Conservation (phyloP, 1,284 basidiomycete genomes). For the Entoloma clypeatum region DNA sequence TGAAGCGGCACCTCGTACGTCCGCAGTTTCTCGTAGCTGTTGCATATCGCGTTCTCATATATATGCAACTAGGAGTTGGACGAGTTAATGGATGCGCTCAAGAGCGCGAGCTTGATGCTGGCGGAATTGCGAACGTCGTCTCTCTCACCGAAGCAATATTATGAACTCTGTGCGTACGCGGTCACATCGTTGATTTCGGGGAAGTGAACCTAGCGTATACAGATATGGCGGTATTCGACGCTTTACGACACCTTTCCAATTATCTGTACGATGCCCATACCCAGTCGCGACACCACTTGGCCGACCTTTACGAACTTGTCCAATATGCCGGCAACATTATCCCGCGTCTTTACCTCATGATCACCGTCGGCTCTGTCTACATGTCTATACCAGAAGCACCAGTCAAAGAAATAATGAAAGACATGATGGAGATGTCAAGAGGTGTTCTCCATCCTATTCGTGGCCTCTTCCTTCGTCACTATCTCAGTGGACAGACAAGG, state of each 20-base stretch:
- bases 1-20: conserved; percentile 87
- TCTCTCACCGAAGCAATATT: conserved; percentile 92
- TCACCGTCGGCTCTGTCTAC: conserved; percentile 95
- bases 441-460: conserved; percentile 92
- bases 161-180: conserved; percentile 81
- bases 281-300: conserved; percentile 85
- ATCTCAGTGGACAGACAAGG: conserved; percentile 91
- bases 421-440: conserved; percentile 98
- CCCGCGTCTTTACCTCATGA: conserved; percentile 94
- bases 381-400: conserved; percentile 95
- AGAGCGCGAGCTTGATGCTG: conserved; percentile 93
- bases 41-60: conserved; percentile 5
- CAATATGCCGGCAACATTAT: conserved; percentile 96
- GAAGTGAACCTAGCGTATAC: conserved; percentile 6
- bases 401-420: conserved; percentile 98
- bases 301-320: conserved; percentile 95
- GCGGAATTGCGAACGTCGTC: conserved; percentile 91
- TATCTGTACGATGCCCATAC: conserved; percentile 93
- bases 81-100: conserved; percentile 95
- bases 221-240: conserved; percentile 98
- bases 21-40: conserved; percentile 9
- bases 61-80: conserved; percentile 67
- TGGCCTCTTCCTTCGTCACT: conserved; percentile 90
- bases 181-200: conserved; percentile 3
- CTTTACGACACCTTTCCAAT: conserved; percentile 87